These are phyloP conservation scores for Cydonia oblonga DNA, from an alignment of 331 rosid genomes.

Conservation along the genomic window DNA sequence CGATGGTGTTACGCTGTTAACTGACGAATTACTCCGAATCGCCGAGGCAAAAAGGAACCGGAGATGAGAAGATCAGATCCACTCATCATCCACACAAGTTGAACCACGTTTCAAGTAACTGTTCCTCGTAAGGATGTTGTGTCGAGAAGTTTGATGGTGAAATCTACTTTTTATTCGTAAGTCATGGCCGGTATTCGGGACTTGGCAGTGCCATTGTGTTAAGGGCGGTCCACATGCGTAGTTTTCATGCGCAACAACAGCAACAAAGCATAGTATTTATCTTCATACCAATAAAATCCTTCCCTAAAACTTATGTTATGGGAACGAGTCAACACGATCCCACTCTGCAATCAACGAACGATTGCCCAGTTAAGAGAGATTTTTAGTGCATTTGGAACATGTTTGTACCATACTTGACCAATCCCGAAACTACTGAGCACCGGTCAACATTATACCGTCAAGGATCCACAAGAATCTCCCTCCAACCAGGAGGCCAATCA, in stretches of 20 bases:
- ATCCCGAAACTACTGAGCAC: no score
- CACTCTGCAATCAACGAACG: background rate
- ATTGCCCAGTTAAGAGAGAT: background rate
- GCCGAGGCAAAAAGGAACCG: background rate
- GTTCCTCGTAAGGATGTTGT: background rate
- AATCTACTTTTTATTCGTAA: no score
- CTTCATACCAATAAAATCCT: background rate
- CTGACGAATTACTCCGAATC: background rate
- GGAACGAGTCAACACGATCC: background rate
- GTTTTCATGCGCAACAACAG: background rate
- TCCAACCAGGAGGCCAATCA: no score
- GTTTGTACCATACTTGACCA: no score
- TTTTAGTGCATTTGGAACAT: no score
- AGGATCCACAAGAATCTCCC: no score
- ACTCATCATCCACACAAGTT: background rate
- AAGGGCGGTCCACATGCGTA: background rate
- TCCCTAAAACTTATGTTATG: background rate
- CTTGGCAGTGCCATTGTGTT: background rate
- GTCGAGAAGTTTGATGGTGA: background rate
- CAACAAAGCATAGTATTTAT: background rate
- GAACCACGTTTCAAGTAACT: background rate
- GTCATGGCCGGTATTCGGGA: background rate
- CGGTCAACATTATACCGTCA: no score
- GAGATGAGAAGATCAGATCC: no score
- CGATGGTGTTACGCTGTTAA: background rate